These are phyloP conservation scores for Cajanus cajan DNA, from an alignment of 306 rosid species.

Conservation along the genomic window DNA sequence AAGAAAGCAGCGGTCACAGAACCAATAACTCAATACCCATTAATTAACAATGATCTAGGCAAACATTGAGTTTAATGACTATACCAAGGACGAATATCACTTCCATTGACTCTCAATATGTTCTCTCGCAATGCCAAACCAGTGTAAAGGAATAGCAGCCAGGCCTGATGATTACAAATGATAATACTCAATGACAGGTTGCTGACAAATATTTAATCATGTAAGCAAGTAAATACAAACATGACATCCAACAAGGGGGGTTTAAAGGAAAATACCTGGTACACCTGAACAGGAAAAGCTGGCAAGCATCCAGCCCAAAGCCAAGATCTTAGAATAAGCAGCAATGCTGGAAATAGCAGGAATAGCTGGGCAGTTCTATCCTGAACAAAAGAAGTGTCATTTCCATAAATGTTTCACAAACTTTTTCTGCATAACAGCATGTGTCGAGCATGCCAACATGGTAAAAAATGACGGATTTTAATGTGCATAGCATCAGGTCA, in stretches of 20 bases:
- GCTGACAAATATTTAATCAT: slow-evolving; percentile 17
- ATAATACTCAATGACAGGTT: slow-evolving; percentile 25
- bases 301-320: slow-evolving; percentile 98
- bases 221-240: slow-evolving; percentile 1
- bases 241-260: neutral
- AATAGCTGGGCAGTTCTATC: slow-evolving; percentile 92
- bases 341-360: slow-evolving; percentile 74
- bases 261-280: slow-evolving; percentile 60
- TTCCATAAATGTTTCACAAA: slow-evolving; percentile 21
- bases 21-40: slow-evolving; percentile 6
- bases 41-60: neutral
- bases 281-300: slow-evolving; percentile 89
- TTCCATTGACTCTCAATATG: slow-evolving; percentile 89
- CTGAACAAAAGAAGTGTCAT: slow-evolving; percentile 58
- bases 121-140: slow-evolving; percentile 96
- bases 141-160: slow-evolving; percentile 95
- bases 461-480: neutral
- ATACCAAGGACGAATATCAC: slow-evolving; percentile 98
- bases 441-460: neutral
- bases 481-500: neutral
- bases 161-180: slow-evolving; percentile 65
- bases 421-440: neutral
- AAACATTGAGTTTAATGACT: neutral
- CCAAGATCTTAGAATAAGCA: slow-evolving; percentile 84
- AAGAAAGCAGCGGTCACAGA: neutral